phyloP scores from a whole-genome alignment of 2,329 filamentous ascomycete genomes.

The Ambrosiella cleistominuta region DNA sequence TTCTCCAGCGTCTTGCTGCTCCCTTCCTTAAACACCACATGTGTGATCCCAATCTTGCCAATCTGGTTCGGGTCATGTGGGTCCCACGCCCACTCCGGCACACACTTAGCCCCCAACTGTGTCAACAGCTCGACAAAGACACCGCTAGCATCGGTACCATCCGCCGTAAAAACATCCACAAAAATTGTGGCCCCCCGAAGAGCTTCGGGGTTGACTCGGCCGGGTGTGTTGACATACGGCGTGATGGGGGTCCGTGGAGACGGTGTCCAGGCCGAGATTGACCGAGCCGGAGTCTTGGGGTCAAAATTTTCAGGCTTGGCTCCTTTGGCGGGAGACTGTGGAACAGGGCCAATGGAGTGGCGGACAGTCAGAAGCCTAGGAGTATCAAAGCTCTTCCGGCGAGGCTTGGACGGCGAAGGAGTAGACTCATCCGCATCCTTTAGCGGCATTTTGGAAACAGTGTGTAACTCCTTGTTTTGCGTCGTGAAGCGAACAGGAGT shows the following conservation, averaged over 20 bases:
- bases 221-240: constrained; percentile 30
- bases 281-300: constrained; percentile 20
- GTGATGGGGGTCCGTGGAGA: constrained; percentile 19
- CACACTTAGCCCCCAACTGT: constrained; percentile 66
- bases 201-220: constrained; percentile 28
- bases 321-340: constrained; percentile 14
- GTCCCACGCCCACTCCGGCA: constrained; percentile 56
- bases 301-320: constrained; percentile 12
- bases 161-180: constrained; percentile 68
- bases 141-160: constrained; percentile 64
- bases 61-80: constrained; percentile 17
- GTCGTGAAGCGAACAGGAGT: constrained; percentile 37
- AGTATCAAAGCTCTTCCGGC: constrained; percentile 15
- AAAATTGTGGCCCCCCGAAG: constrained; percentile 56
- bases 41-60: constrained; percentile 57
- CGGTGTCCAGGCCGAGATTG: constrained; percentile 23
- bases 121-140: constrained; percentile 64
- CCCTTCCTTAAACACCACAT: constrained; percentile 82
- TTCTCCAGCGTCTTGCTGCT: constrained; percentile 66
- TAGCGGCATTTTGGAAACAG: constrained; percentile 59
- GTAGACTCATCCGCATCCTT: constrained; percentile 47
- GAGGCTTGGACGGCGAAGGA: constrained; percentile 30
- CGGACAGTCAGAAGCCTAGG: constrained; percentile 12
- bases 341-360: constrained; percentile 7
- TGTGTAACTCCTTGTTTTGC: constrained; percentile 37